Evolutionary conservation across 345 rosid genomes (phyloP).

Genomic region (Euphorbia tirucalli): DNA sequence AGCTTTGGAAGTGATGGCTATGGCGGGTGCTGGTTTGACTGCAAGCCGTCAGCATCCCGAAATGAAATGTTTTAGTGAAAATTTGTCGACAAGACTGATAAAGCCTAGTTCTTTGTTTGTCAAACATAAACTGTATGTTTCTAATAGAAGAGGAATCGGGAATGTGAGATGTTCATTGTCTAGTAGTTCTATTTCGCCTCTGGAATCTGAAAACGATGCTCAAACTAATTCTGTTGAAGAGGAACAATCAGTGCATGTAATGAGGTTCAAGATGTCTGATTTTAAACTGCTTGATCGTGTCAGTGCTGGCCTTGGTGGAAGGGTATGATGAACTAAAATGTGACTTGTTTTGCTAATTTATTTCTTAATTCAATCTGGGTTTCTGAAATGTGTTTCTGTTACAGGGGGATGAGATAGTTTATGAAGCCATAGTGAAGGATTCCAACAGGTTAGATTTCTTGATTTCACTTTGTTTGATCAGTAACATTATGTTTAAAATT

Average conservation of each 20-base stretch:
- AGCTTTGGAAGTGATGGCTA: conserved; percentile 48
- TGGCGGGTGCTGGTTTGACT: conserved; percentile 39
- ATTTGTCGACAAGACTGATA: conserved; percentile 30
- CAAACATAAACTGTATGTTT: conserved; percentile 13
- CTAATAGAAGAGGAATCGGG: conserved; percentile 19
- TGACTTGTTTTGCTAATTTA: background rate
- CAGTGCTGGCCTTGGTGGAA: conserved; percentile 81
- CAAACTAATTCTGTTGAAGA: conserved; percentile 33
- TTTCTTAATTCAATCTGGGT: background rate
- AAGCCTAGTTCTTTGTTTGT: conserved; percentile 19
- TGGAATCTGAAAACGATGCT: conserved; percentile 40
- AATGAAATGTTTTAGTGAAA: conserved; percentile 29
- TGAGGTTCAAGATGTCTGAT: conserved; percentile 73
- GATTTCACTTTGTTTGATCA: conserved; percentile 14
- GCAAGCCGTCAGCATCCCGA: conserved; percentile 39
- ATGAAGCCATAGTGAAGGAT: conserved; percentile 76
- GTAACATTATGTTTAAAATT: background rate
- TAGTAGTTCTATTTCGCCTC: conserved; percentile 32
- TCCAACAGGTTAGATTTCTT: conserved; percentile 52
- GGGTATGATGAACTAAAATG: conserved; percentile 45
- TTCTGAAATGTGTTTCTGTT: conserved; percentile 16
- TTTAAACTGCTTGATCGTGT: conserved; percentile 72
- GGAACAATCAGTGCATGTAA: conserved; percentile 58
- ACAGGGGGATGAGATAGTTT: conserved; percentile 82
- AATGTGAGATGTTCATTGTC: conserved; percentile 42